Evolutionary conservation across 2,329 filamentous ascomycete genomes (phyloP).

Genomic region (Kalmusia sp.): DNA sequence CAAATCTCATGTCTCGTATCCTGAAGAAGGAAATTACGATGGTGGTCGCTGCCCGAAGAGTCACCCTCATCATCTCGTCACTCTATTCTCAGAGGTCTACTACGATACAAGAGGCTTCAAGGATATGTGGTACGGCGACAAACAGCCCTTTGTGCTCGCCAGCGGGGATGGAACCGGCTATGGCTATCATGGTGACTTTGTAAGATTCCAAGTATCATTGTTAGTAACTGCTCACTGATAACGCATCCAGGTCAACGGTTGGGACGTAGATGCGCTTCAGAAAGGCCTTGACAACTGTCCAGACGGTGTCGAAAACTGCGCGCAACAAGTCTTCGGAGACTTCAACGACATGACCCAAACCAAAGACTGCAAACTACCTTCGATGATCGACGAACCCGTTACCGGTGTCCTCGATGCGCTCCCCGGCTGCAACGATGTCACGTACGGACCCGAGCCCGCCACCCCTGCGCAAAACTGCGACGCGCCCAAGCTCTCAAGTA

Average conservation of each 20-base stretch:
- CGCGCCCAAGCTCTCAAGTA: slow-evolving; percentile 25
- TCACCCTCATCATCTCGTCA: slow-evolving; percentile 63
- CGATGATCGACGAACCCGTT: slow-evolving; percentile 53
- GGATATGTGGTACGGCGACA: slow-evolving; percentile 53
- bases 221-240: background rate
- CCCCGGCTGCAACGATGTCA: slow-evolving; percentile 65
- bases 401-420: slow-evolving; percentile 55
- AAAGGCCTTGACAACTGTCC: slow-evolving; percentile 72
- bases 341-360: slow-evolving; percentile 44
- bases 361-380: slow-evolving; percentile 58
- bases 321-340: slow-evolving; percentile 50
- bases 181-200: slow-evolving; percentile 74
- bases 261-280: slow-evolving; percentile 71
- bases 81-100: slow-evolving; percentile 66
- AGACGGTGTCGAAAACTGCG: slow-evolving; percentile 48
- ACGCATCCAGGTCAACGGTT: slow-evolving; percentile 59
- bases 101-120: slow-evolving; percentile 59
- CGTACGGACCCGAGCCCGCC: slow-evolving; percentile 26
- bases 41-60: slow-evolving; percentile 60
- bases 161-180: slow-evolving; percentile 75
- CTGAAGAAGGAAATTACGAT: slow-evolving; percentile 52
- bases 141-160: slow-evolving; percentile 64
- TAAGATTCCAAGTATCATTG: background rate
- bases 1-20: slow-evolving; percentile 69
- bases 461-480: slow-evolving; percentile 17